Evolutionary conservation across 1,284 basidiomycete genomes (phyloP).

Genomic region (Grifola frondosa): DNA sequence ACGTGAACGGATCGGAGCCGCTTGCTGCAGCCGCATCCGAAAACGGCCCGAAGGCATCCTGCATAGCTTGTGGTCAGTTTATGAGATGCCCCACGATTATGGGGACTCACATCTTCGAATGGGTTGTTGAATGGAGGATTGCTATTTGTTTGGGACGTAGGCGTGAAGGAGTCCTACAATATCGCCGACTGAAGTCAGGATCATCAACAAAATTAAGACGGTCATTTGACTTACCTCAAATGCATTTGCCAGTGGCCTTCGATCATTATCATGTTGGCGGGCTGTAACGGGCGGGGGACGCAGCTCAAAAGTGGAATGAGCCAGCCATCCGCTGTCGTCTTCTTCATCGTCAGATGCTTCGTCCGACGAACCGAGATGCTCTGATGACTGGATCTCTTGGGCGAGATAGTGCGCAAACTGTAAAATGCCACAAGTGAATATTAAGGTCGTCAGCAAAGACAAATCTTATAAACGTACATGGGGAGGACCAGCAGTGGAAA

Average conservation of each 20-base stretch:
- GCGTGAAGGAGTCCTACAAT: constrained; percentile 56
- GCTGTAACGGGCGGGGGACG: constrained; percentile 55
- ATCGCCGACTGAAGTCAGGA: neutral
- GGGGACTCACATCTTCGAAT: constrained; percentile 40
- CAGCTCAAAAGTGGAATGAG: constrained; percentile 69
- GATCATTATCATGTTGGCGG: constrained; percentile 44
- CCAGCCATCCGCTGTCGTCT: constrained; percentile 75
- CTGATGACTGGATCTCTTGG: constrained; percentile 66
- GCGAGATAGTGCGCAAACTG: constrained; percentile 77
- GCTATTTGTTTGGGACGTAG: constrained; percentile 31
- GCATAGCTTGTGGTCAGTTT: constrained; percentile 1
- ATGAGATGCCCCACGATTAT: neutral
- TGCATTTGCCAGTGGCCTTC: constrained; percentile 50
- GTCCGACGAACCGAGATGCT: constrained; percentile 53
- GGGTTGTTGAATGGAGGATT: constrained; percentile 44
- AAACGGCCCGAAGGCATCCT: constrained; percentile 64
- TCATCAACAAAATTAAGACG: neutral
- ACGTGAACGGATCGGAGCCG: constrained; percentile 58
- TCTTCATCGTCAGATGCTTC: constrained; percentile 58
- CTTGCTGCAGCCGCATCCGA: constrained; percentile 55
- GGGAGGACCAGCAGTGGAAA: constrained; percentile 38
- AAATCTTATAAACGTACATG: constrained; percentile 42
- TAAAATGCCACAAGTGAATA: neutral
- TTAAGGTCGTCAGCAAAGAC: neutral
- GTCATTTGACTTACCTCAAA: constrained; percentile 63